Conservation (phyloP, 306 rosid species). For the Mimosa pudica region DNA sequence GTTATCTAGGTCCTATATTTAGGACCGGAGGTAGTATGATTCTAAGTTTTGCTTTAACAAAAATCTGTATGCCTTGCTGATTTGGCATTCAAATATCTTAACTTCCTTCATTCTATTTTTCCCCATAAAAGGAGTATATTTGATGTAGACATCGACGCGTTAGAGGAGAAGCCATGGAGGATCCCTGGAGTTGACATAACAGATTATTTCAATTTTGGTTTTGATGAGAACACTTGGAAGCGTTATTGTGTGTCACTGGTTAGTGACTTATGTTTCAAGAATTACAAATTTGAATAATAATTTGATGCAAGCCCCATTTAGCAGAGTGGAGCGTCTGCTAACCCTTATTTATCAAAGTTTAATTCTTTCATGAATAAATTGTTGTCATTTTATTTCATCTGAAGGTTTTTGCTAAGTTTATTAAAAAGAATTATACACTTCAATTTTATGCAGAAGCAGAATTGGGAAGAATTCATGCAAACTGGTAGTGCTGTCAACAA, state of each 20-base stretch:
- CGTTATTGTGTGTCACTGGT: slow-evolving; percentile 67
- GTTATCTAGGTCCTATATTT: too few species aligned
- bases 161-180: slow-evolving; percentile 68
- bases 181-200: slow-evolving; percentile 57
- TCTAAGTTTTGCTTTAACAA: slow-evolving; percentile 1
- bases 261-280: slow-evolving; percentile 30
- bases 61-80: slow-evolving; percentile 10
- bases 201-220: slow-evolving; percentile 74
- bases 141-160: slow-evolving; percentile 55
- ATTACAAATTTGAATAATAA: slow-evolving; percentile 14
- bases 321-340: slow-evolving; percentile 27
- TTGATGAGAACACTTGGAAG: slow-evolving; percentile 73
- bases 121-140: slow-evolving; percentile 53
- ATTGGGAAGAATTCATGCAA: slow-evolving; percentile 37
- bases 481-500: slow-evolving; percentile 31
- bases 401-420: slow-evolving; percentile 9
- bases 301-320: slow-evolving; percentile 27
- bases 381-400: slow-evolving; percentile 31
- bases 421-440: slow-evolving; percentile 23
- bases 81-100: slow-evolving; percentile 2
- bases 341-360: slow-evolving; percentile 24
- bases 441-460: slow-evolving; percentile 47
- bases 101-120: slow-evolving; percentile 25
- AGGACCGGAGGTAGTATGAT: too few species aligned
- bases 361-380: slow-evolving; percentile 17